phyloP scores from a whole-genome alignment of 1,284 basidiomycete species.

The Cutaneotrichosporon mucoides region DNA sequence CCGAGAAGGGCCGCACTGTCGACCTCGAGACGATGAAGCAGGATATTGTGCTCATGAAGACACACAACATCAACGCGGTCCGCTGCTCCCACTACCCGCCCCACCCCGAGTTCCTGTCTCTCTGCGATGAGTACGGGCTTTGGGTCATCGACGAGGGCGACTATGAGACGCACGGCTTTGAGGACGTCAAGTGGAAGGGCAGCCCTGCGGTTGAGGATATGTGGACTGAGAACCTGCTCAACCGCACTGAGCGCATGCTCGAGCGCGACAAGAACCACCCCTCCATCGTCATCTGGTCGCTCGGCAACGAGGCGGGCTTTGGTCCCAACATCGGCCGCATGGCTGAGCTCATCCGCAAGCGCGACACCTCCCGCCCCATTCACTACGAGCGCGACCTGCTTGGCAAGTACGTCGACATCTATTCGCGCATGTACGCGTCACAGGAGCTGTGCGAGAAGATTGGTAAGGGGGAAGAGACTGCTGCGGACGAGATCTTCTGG shows the following conservation, averaged over 20 bases:
- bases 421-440: slow-evolving; percentile 22
- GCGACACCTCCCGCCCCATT: slow-evolving; percentile 19
- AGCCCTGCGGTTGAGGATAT: slow-evolving; percentile 12
- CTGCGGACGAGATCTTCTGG: slow-evolving; percentile 15
- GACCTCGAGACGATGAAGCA: slow-evolving; percentile 19
- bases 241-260: slow-evolving; percentile 21
- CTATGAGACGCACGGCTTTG: slow-evolving; percentile 29
- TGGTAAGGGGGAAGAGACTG: slow-evolving; percentile 11
- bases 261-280: slow-evolving; percentile 33
- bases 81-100: slow-evolving; percentile 26
- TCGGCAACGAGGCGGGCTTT: slow-evolving; percentile 26
- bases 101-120: slow-evolving; percentile 21
- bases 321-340: slow-evolving; percentile 24
- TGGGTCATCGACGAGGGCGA: slow-evolving; percentile 32
- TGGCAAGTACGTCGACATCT: slow-evolving; percentile 21
- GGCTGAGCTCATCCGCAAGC: slow-evolving; percentile 15
- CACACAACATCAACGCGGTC: slow-evolving; percentile 30
- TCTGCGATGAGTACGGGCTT: slow-evolving; percentile 29
- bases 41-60: slow-evolving; percentile 27
- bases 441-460: slow-evolving; percentile 19
- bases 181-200: slow-evolving; percentile 14
- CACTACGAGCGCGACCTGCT: slow-evolving; percentile 27
- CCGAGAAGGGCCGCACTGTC: slow-evolving; percentile 18
- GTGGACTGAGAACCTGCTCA: slow-evolving; percentile 18
- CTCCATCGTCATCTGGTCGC: slow-evolving; percentile 25